phyloP scores from a whole-genome alignment of 805 yeast genomes.

The Cyberlindnera xylosilytica region DNA sequence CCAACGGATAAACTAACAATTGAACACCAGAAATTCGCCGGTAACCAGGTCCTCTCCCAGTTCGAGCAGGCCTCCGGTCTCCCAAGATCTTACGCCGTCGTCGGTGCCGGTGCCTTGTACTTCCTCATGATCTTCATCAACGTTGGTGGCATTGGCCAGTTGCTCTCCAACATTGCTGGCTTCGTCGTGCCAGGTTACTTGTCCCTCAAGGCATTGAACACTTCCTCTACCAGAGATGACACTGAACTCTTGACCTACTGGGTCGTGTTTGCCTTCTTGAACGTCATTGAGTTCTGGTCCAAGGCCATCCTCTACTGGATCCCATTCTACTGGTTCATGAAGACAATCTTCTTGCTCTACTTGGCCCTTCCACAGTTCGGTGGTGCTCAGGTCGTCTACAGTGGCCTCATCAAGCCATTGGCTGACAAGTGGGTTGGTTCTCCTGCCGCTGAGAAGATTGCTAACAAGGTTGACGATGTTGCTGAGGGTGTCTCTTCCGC shows the following conservation, averaged over 20 bases:
- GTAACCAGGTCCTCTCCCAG: conserved; percentile 22
- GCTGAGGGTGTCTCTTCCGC: conserved; percentile 30
- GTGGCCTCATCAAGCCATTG: conserved; percentile 63
- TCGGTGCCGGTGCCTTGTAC: conserved; percentile 64
- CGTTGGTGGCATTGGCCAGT: conserved; percentile 92
- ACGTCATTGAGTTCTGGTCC: conserved; percentile 94
- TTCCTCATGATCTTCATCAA: conserved; percentile 79
- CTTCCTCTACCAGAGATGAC: conserved; percentile 70
- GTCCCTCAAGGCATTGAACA: conserved; percentile 80
- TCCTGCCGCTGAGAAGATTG: conserved; percentile 25
- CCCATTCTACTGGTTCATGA: conserved; percentile 94
- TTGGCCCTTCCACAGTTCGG: conserved; percentile 84
- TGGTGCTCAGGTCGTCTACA: conserved; percentile 79
- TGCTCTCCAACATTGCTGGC: conserved; percentile 89
- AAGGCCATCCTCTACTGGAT: conserved; percentile 89
- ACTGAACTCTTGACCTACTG: conserved; percentile 89
- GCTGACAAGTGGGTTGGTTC: conserved; percentile 34
- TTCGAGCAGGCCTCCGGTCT: conserved; percentile 32
- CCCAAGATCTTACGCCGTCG: conserved; percentile 84
- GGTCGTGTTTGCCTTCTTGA: conserved; percentile 95
- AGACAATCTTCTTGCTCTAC: conserved; percentile 83
- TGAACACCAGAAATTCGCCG: conserved; percentile 18
- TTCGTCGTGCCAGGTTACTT: conserved; percentile 87
- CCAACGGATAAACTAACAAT: conserved; percentile 2
- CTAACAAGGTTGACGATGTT: conserved; percentile 32